Evolutionary conservation across 371 early-diverging fungal genomes (phyloP).

Genomic region (Dichotomocladium elegans): DNA sequence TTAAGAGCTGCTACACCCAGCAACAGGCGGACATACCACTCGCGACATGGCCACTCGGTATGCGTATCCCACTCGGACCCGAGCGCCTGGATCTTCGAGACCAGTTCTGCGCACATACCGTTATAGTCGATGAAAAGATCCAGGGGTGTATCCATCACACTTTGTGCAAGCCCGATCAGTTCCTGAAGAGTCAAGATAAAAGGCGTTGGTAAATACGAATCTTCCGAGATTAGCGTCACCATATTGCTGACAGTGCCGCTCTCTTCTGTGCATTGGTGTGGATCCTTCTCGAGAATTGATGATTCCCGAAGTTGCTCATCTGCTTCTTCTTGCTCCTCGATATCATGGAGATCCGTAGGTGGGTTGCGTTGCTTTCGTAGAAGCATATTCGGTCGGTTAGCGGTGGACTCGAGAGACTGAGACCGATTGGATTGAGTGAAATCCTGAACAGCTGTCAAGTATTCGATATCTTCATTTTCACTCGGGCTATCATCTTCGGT

Average conservation of each 20-base stretch:
- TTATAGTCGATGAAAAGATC: slow-evolving; percentile 48
- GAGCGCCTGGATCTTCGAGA: slow-evolving; percentile 46
- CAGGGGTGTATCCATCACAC: slow-evolving; percentile 54
- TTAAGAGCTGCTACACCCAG: slow-evolving; percentile 56
- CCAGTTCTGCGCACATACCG: slow-evolving; percentile 50
- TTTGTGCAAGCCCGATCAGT: slow-evolving; percentile 51
- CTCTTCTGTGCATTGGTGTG: background rate
- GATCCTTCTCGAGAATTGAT: background rate
- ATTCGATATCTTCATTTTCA: slow-evolving; percentile 1
- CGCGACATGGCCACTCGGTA: slow-evolving; percentile 55
- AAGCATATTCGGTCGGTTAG: background rate
- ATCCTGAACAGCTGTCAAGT: background rate
- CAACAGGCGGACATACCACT: slow-evolving; percentile 53
- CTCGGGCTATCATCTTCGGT: slow-evolving; percentile 19
- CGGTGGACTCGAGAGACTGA: background rate
- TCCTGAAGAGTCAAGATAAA: slow-evolving; percentile 60
- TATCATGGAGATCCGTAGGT: slow-evolving; percentile 11
- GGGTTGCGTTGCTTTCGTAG: background rate
- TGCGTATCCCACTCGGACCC: slow-evolving; percentile 51
- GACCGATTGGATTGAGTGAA: background rate
- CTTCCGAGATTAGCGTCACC: slow-evolving; percentile 51
- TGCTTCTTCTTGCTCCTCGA: slow-evolving; percentile 17
- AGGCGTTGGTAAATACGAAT: slow-evolving; percentile 55
- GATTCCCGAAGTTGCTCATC: background rate
- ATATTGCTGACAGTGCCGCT: slow-evolving; percentile 33